phyloP scores from a whole-genome alignment of 1,284 basidiomycete species.

The Ceratobasidium sp. region DNA sequence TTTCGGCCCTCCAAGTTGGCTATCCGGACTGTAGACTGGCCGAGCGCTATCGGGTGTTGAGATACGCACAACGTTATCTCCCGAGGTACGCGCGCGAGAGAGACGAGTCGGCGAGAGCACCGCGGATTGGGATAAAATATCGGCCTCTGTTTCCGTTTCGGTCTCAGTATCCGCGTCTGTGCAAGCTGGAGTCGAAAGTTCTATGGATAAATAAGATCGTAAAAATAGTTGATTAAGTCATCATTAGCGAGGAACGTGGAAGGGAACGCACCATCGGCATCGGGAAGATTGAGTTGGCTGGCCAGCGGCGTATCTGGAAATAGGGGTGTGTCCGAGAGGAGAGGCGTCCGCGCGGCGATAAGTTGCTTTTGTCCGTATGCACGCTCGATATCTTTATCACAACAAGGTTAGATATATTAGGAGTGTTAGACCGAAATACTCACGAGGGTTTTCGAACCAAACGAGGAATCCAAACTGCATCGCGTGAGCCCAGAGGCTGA shows the following conservation, averaged over 20 bases:
- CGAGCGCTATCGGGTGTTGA: slow-evolving; percentile 23
- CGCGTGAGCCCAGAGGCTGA: slow-evolving; percentile 91
- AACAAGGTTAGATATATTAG: neutral
- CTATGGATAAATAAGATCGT: slow-evolving; percentile 3
- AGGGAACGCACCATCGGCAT: slow-evolving; percentile 17
- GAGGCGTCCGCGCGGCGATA: slow-evolving; percentile 84
- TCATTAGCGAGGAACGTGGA: neutral
- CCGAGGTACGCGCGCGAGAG: neutral
- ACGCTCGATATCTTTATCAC: slow-evolving; percentile 84
- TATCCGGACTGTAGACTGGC: neutral
- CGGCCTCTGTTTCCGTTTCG: slow-evolving; percentile 67
- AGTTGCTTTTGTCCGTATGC: slow-evolving; percentile 90
- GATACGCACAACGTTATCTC: slow-evolving; percentile 11
- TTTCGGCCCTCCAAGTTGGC: neutral
- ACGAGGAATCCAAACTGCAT: slow-evolving; percentile 96
- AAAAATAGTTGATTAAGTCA: neutral
- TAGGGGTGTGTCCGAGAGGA: slow-evolving; percentile 54
- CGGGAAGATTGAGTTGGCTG: slow-evolving; percentile 47
- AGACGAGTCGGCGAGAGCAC: neutral
- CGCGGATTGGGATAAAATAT: neutral
- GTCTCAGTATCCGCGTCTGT: slow-evolving; percentile 83
- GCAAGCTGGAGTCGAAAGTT: slow-evolving; percentile 69
- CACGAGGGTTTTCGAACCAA: slow-evolving; percentile 98
- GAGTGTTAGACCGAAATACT: slow-evolving; percentile 55
- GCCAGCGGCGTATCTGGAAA: slow-evolving; percentile 13